phyloP scores from a whole-genome alignment of 1,284 basidiomycete species.

The Trametes versicolor region DNA sequence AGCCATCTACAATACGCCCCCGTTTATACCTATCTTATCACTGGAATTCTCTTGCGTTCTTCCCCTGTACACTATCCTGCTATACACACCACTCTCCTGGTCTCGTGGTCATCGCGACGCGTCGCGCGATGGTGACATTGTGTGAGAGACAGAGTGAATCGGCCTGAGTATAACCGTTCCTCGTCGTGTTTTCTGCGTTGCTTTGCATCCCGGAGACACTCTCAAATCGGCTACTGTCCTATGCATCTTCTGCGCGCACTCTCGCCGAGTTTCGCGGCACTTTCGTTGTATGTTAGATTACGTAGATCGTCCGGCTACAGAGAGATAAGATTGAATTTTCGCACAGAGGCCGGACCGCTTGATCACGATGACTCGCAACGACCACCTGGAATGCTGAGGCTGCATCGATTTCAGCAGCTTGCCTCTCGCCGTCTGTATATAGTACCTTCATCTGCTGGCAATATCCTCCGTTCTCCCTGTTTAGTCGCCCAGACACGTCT shows the following conservation, averaged over 20 bases:
- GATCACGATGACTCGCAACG: conserved; percentile 32
- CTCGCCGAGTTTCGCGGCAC: too few species aligned
- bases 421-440: conserved; percentile 27
- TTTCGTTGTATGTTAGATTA: not conserved
- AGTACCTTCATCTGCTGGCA: conserved; percentile 7
- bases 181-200: too few species aligned
- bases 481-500: conserved; percentile 18
- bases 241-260: too few species aligned
- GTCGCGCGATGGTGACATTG: not conserved
- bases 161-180: too few species aligned
- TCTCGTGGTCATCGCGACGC: not conserved
- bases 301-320: not conserved
- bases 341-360: conserved; percentile 8
- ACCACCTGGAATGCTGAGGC: conserved; percentile 33
- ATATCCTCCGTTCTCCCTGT: conserved; percentile 10
- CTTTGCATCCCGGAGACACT: too few species aligned
- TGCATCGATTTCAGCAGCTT: conserved; percentile 34
- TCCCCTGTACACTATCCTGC: not conserved
- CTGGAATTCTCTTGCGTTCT: not conserved
- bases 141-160: not conserved
- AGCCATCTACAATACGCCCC: not conserved
- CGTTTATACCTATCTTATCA: conserved; percentile 12
- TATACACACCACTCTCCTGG: not conserved
- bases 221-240: too few species aligned
- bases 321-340: conserved; percentile 21